These are phyloP conservation scores for Paramecium biaurelia DNA, from an alignment of 73 alveolate genomes.

Conservation along the genomic window DNA sequence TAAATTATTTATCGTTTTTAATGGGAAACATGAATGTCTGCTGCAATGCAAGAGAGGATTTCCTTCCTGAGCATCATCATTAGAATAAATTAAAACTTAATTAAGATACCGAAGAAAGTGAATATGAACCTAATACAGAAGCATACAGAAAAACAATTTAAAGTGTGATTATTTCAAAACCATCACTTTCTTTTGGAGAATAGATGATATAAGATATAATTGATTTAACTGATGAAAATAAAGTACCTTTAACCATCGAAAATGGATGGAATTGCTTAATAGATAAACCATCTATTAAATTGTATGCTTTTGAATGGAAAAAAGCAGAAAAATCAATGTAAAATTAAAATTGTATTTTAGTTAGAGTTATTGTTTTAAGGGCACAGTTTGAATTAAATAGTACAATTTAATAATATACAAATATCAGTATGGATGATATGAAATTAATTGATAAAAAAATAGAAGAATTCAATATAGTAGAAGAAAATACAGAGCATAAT, in stretches of 20 bases:
- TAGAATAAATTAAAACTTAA: not conserved
- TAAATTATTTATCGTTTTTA: not conserved
- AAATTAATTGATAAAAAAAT: slow-evolving; percentile 3
- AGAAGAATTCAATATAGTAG: not conserved
- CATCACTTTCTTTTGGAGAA: not conserved
- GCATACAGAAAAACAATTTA: not conserved
- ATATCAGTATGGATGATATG: not conserved
- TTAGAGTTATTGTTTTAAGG: slow-evolving; percentile 7
- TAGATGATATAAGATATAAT: slow-evolving; percentile 2
- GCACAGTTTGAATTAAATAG: not conserved
- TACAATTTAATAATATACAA: not conserved
- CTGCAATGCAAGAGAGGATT: not conserved
- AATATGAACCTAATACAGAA: not conserved
- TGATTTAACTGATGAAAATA: not conserved
- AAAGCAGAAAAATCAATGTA: slow-evolving; percentile 31
- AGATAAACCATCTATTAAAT: not conserved
- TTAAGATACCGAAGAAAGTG: not conserved
- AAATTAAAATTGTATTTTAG: not conserved
- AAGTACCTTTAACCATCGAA: not conserved
- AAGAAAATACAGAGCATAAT: not conserved
- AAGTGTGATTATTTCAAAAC: not conserved
- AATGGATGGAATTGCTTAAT: not conserved
- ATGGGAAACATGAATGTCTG: slow-evolving; percentile 28
- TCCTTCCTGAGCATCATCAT: not conserved
- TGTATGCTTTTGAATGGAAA: slow-evolving; percentile 32